Evolutionary conservation across 208 protist species (phyloP).

Genomic region (Phytomonas francai): DNA sequence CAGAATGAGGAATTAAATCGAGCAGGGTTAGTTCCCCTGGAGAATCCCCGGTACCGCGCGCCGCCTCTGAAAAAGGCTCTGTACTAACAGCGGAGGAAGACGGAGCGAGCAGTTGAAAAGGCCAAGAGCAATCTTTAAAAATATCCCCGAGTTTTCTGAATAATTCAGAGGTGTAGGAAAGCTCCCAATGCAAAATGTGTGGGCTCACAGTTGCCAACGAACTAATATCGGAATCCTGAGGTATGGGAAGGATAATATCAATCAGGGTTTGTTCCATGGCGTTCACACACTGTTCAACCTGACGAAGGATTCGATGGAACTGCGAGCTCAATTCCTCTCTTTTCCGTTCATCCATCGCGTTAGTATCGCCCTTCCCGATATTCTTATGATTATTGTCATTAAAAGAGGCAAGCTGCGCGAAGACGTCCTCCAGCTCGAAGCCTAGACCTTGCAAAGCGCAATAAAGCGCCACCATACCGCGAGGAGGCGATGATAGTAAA

Average conservation of each 20-base stretch:
- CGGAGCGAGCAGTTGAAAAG: constrained; percentile 12
- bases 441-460: constrained; percentile 25
- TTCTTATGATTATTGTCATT: background rate
- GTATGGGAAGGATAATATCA: constrained; percentile 22
- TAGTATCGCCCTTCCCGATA: constrained; percentile 1
- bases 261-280: constrained; percentile 26
- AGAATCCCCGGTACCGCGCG: background rate
- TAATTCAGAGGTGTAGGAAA: background rate
- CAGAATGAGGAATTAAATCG: too few relatives aligned
- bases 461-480: constrained; percentile 32
- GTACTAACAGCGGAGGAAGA: too few relatives aligned
- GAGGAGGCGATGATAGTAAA: too few relatives aligned
- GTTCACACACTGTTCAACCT: constrained; percentile 17
- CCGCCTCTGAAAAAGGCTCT: background rate
- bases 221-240: background rate
- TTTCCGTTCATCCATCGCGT: constrained; percentile 9
- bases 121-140: constrained; percentile 11
- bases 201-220: background rate
- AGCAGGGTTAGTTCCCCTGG: background rate
- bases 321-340: constrained; percentile 9
- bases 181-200: background rate
- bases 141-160: too few relatives aligned
- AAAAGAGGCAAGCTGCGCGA: constrained; percentile 7
- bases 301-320: constrained; percentile 10
- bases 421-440: constrained; percentile 32